Percentiles rank a stretch among this genome's conserved stretches.
Evolutionary conservation across 768 basidiomycete species (phyloP).

Genomic region (Amanita pallidorosea): DNA sequence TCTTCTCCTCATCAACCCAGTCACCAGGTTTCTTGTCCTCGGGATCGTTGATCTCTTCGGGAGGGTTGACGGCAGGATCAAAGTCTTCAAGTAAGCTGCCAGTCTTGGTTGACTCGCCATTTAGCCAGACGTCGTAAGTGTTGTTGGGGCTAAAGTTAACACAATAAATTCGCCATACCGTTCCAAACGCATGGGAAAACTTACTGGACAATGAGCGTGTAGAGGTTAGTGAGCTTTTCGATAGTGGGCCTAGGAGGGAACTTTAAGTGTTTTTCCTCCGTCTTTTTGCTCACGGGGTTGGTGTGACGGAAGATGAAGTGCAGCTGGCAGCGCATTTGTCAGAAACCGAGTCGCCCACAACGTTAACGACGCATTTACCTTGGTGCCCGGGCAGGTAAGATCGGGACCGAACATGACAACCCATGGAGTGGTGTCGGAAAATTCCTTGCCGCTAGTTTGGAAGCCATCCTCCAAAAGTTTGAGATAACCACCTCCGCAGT

Average conservation of each 20-base stretch:
- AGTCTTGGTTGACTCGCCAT: conserved; percentile 69
- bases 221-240: conserved; percentile 86
- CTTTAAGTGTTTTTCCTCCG: conserved; percentile 94
- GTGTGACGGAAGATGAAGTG: conserved; percentile 99
- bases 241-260: conserved; percentile 75
- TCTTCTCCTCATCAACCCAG: conserved; percentile 89
- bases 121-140: conserved; percentile 86
- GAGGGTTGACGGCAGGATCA: conserved; percentile 84
- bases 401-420: conserved; percentile 98
- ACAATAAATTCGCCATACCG: conserved; percentile 2
- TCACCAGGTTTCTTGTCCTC: conserved; percentile 81
- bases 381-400: conserved; percentile 84
- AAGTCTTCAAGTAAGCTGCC: conserved; percentile 93
- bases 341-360: neutral
- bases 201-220: conserved; percentile 88
- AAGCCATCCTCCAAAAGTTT: conserved; percentile 93
- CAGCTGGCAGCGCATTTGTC: conserved; percentile 34
- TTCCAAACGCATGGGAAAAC: conserved; percentile 17
- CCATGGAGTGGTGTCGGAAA: conserved; percentile 90
- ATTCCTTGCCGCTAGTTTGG: conserved; percentile 89
- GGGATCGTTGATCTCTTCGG: conserved; percentile 88
- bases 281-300: conserved; percentile 85
- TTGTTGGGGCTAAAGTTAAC: conserved; percentile 66
- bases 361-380: conserved; percentile 34
- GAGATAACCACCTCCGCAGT: conserved; percentile 98